phyloP scores from a whole-genome alignment of 2,329 filamentous ascomycete species.

The Mycogone perniciosa region DNA sequence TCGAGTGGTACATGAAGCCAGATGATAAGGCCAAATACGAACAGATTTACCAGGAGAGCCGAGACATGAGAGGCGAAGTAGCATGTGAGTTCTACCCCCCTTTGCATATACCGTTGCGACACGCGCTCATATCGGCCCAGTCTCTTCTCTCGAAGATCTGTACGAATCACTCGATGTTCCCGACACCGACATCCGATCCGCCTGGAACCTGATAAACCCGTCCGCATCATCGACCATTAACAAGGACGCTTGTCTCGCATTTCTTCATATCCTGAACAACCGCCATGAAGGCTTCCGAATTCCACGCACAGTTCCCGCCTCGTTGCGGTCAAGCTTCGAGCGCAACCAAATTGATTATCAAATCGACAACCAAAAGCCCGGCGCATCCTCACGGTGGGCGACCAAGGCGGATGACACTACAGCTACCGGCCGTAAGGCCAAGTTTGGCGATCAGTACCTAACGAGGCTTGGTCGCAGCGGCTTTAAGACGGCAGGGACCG shows the following conservation, averaged over 20 bases:
- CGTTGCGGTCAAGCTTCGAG: slow-evolving; percentile 86
- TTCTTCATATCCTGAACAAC: slow-evolving; percentile 94
- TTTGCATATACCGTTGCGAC: not conserved
- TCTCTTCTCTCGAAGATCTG: slow-evolving; percentile 71
- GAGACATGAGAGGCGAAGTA: slow-evolving; percentile 79
- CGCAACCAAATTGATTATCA: slow-evolving; percentile 96
- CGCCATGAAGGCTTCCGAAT: slow-evolving; percentile 93
- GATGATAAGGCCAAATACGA: slow-evolving; percentile 90
- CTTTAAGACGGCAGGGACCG: slow-evolving; percentile 78
- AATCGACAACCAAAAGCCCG: slow-evolving; percentile 63
- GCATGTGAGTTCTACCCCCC: slow-evolving; percentile 50
- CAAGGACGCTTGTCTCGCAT: slow-evolving; percentile 90
- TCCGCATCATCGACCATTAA: slow-evolving; percentile 76
- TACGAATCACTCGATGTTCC: slow-evolving; percentile 74
- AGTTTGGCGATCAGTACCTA: slow-evolving; percentile 95
- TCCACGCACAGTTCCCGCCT: slow-evolving; percentile 83
- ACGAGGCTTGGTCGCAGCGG: slow-evolving; percentile 79
- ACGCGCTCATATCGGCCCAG: slow-evolving; percentile 36
- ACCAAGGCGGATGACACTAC: slow-evolving; percentile 73
- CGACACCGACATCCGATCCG: slow-evolving; percentile 76
- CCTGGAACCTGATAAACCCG: slow-evolving; percentile 97
- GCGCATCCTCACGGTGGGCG: slow-evolving; percentile 70
- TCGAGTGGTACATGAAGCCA: slow-evolving; percentile 99
- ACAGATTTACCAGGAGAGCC: slow-evolving; percentile 91
- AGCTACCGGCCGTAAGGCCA: slow-evolving; percentile 81